Percentiles rank a stretch among this genome's conserved stretches.
These are phyloP conservation scores for Penicillium flavigenum DNA, from an alignment of 495 filamentous ascomycete species.

Conservation along the genomic window DNA sequence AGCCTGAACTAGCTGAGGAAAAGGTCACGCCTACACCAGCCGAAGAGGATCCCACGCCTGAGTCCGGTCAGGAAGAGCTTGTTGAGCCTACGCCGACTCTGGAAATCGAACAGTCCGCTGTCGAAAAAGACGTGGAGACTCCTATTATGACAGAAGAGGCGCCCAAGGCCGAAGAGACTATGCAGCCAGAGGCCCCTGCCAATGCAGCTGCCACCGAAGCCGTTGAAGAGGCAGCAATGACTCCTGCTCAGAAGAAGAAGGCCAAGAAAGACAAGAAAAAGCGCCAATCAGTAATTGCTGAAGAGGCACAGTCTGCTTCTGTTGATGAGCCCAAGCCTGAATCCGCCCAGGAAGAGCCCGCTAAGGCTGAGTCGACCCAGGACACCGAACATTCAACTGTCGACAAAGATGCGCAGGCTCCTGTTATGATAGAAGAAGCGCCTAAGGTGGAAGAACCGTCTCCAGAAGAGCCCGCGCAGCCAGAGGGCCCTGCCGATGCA, in stretches of 20 bases:
- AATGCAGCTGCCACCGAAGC: slow-evolving; percentile 7
- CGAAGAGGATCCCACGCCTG: slow-evolving; percentile 1
- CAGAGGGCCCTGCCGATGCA: slow-evolving; percentile 6
- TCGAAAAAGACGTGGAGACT: background rate
- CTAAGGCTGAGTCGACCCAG: slow-evolving; percentile 2
- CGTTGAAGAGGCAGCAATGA: slow-evolving; percentile 15
- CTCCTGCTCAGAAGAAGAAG: slow-evolving; percentile 38
- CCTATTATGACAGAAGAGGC: slow-evolving; percentile 1
- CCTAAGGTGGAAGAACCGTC: slow-evolving; percentile 3
- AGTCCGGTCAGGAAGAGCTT: background rate
- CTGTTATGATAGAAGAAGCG: background rate
- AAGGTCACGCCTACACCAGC: background rate
- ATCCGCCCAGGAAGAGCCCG: background rate
- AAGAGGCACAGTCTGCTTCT: background rate
- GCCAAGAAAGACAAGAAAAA: slow-evolving; percentile 34
- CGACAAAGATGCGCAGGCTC: background rate
- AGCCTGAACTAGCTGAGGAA: background rate
- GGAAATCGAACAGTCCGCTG: background rate
- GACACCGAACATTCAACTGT: background rate
- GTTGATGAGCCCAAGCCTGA: background rate
- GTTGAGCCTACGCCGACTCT: background rate
- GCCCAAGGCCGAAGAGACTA: slow-evolving; percentile 1
- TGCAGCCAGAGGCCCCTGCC: slow-evolving; percentile 3
- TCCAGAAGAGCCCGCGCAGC: slow-evolving; percentile 6
- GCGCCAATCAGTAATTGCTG: background rate